Percentiles rank a stretch among this genome's conserved stretches.
Evolutionary conservation across 148 eudicot genomes (phyloP).

Genomic region (Camellia sinensis): DNA sequence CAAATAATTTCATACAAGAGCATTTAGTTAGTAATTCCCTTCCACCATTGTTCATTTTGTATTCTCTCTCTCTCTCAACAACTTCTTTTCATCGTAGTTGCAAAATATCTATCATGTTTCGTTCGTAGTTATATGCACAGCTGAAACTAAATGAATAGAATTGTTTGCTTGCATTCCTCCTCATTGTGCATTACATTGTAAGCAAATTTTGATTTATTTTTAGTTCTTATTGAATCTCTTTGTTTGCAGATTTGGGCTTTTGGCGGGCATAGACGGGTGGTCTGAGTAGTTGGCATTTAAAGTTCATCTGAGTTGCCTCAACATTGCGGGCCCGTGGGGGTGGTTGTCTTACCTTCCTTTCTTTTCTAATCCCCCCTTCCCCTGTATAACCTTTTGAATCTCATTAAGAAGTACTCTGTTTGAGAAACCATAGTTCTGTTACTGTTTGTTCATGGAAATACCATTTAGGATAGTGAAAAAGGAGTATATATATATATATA

Average conservation of each 20-base stretch:
- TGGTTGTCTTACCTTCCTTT: background rate
- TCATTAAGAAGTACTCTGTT: background rate
- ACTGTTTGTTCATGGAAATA: background rate
- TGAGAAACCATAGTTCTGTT: background rate
- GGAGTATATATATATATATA: background rate
- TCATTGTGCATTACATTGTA: background rate
- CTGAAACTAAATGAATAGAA: background rate
- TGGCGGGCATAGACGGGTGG: constrained; percentile 73
- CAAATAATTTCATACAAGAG: too few species aligned
- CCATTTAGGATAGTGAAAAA: background rate
- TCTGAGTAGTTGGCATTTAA: constrained; percentile 21
- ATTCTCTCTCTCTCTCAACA: background rate
- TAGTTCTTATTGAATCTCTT: background rate
- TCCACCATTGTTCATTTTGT: too few species aligned
- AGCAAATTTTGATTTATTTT: background rate
- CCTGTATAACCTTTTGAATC: background rate
- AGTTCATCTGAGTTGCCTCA: background rate
- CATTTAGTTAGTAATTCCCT: too few species aligned
- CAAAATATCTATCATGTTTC: background rate
- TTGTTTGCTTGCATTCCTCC: background rate
- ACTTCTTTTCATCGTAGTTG: background rate
- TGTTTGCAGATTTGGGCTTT: constrained; percentile 81
- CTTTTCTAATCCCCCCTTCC: background rate
- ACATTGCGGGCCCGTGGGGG: background rate
- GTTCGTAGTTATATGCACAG: background rate